Conservation (phyloP, 106 monocot species). For the Vanilla planifolia region DNA sequence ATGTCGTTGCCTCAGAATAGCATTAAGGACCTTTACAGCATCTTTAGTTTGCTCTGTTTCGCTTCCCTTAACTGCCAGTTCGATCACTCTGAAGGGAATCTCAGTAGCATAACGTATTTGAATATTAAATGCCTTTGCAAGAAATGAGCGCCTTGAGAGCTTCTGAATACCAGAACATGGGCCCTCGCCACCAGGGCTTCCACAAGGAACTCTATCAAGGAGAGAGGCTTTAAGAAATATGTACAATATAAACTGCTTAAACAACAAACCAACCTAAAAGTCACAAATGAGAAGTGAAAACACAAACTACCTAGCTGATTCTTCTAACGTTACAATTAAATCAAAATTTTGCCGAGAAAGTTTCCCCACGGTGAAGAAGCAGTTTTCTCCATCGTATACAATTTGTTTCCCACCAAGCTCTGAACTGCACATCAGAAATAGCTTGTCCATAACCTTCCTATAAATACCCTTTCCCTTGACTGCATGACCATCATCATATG, state of each 20-base stretch:
- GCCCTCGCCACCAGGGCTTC: constrained; percentile 24
- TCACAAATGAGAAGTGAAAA: background rate
- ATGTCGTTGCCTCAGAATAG: constrained; percentile 66
- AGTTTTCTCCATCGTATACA: constrained; percentile 79
- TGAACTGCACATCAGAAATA: constrained; percentile 44
- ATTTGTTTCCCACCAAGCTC: constrained; percentile 63
- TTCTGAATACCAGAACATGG: constrained; percentile 32
- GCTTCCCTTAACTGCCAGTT: constrained; percentile 29
- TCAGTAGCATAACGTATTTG: constrained; percentile 48
- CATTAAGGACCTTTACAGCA: constrained; percentile 61
- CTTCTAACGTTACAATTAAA: constrained; percentile 53
- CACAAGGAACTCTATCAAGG: constrained; percentile 20
- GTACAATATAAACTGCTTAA: background rate
- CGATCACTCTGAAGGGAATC: constrained; percentile 40
- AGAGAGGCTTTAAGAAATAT: background rate
- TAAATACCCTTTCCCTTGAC: constrained; percentile 50
- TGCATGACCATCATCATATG: constrained; percentile 31
- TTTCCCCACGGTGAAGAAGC: constrained; percentile 60
- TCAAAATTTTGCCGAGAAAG: constrained; percentile 55
- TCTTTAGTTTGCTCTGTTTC: constrained; percentile 44
- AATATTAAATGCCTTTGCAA: constrained; percentile 37
- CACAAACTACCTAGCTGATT: constrained; percentile 37
- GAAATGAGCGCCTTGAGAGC: constrained; percentile 26
- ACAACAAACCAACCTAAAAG: background rate
- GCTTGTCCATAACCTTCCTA: constrained; percentile 52